Base-by-base conservation (phyloP, 1,284 basidiomycete species). In the Rhodotorula sp. region DNA sequence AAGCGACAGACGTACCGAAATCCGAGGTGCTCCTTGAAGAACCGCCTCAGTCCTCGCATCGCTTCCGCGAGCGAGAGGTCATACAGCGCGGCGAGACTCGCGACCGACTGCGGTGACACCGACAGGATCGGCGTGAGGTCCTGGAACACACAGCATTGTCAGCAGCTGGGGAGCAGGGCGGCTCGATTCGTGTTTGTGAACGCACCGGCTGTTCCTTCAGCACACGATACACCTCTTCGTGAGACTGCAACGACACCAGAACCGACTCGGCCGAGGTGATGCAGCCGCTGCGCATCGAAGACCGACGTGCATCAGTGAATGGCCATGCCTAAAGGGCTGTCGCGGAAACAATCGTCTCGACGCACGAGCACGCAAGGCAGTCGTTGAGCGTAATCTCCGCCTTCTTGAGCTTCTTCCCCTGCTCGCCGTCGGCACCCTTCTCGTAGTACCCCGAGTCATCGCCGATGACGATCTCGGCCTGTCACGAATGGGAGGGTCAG, bases 191-290 rank as follows among this genome's bases (percentile, higher is more conserved):
- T n/a, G n/a, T n/a, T n/a, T n/a, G n/a, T n/a, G n/a, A n/a, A 76
- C 55, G 85, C 81, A 78, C 78, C 12, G 77, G 72, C n/a, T 77
- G 76, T 52, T 78, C 78, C 21, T 55, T 44, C 41, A 97, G 85
- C 77, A 91, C 90, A 63, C 86, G 86, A 56, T 94, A 86, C 3
- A 99, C 92, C 81, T 99, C 94, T 41, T 88, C 88, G 80, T 97
- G 94, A 21, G 92, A 96, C 82, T 99, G 97, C 72, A 97, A 87
- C n/a, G 93, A 94, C 80, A 99, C 97, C 70, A 99, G 87, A 50
- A 99, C 90, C 19, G 92, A 96, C 85, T 99, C 96, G 49, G 96
- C 96, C 60, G 94, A 97, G 3, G 96, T 99, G 78, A 99, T 98
- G 80, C 96, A 99, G 2, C 96, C 96, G 73, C 94, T 97, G n/a